Conservation (phyloP, 2,329 filamentous ascomycete genomes). For the Claviceps arundinis region DNA sequence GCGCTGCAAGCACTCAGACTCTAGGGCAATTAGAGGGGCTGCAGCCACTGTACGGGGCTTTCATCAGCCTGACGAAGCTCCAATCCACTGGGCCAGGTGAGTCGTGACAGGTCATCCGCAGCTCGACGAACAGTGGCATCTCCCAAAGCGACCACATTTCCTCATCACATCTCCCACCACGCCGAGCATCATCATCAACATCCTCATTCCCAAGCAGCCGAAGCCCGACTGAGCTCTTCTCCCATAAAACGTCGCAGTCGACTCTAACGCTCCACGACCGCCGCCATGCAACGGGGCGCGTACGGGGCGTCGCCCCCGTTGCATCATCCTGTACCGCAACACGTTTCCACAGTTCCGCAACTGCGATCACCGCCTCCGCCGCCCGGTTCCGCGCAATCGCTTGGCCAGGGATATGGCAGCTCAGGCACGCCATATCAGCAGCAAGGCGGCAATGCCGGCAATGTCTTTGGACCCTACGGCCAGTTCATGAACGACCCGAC, state of each 20-base stretch:
- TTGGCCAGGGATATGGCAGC: constrained; percentile 46
- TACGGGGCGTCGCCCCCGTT: constrained; percentile 86
- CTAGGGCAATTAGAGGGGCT: no score
- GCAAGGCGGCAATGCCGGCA: constrained; percentile 38
- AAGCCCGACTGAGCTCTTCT: background rate
- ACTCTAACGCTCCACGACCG: background rate
- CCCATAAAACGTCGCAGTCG: background rate
- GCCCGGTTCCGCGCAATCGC: constrained; percentile 53
- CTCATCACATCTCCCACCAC: constrained; percentile 13
- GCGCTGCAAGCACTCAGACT: no score
- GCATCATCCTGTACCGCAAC: constrained; percentile 93
- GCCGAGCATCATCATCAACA: background rate
- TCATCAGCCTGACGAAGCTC: no score
- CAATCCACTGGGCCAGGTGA: no score
- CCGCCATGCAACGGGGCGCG: constrained; percentile 67
- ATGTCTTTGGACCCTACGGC: constrained; percentile 61
- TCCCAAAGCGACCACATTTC: constrained; percentile 23
- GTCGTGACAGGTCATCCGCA: no score
- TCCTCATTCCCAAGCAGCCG: background rate
- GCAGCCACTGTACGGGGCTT: no score
- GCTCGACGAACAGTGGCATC: constrained; percentile 1
- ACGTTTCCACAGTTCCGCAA: constrained; percentile 95
- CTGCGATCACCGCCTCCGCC: constrained; percentile 87
- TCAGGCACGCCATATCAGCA: constrained; percentile 57
- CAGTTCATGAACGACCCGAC: constrained; percentile 94